Evolutionary conservation across 495 filamentous ascomycete genomes (phyloP).

Genomic region (Penicillium cinerascens): DNA sequence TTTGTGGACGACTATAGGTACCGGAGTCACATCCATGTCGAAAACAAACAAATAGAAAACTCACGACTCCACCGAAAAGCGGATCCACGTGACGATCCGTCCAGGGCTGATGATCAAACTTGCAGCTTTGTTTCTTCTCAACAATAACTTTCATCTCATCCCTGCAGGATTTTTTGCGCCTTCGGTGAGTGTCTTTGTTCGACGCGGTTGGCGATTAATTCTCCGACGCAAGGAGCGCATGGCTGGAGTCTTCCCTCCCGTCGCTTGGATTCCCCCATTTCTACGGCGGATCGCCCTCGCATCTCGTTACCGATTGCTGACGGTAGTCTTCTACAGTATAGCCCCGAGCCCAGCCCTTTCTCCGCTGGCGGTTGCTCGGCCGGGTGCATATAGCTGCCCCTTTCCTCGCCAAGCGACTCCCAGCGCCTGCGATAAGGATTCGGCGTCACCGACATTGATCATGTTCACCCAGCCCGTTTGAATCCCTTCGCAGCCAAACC

Average conservation of each 20-base stretch:
- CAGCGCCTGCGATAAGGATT: conserved; percentile 2
- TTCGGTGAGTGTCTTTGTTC: conserved; percentile 1
- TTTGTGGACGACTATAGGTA: too few relatives aligned
- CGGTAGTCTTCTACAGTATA: conserved; percentile 1
- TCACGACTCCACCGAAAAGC: conserved; percentile 8
- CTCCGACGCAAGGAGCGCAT: conserved; percentile 11
- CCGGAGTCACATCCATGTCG: too few relatives aligned
- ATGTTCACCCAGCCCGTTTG: conserved; percentile 1
- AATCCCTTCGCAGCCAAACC: background rate
- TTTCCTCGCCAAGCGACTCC: background rate
- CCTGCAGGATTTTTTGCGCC: background rate
- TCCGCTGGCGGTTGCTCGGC: conserved; percentile 7
- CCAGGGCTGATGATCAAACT: conserved; percentile 10
- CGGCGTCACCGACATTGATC: conserved; percentile 2
- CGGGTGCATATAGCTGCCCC: background rate
- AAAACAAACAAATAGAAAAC: background rate
- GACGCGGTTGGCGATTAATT: conserved; percentile 1
- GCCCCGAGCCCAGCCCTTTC: conserved; percentile 8
- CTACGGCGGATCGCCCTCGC: conserved; percentile 13
- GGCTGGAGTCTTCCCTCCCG: conserved; percentile 7
- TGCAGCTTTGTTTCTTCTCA: background rate
- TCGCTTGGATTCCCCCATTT: conserved; percentile 12
- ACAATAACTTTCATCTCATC: conserved; percentile 2
- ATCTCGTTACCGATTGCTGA: conserved; percentile 8
- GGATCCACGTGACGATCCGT: conserved; percentile 19